Conservation (phyloP, 1,284 basidiomycete genomes). For the Trichosporon inkin region DNA sequence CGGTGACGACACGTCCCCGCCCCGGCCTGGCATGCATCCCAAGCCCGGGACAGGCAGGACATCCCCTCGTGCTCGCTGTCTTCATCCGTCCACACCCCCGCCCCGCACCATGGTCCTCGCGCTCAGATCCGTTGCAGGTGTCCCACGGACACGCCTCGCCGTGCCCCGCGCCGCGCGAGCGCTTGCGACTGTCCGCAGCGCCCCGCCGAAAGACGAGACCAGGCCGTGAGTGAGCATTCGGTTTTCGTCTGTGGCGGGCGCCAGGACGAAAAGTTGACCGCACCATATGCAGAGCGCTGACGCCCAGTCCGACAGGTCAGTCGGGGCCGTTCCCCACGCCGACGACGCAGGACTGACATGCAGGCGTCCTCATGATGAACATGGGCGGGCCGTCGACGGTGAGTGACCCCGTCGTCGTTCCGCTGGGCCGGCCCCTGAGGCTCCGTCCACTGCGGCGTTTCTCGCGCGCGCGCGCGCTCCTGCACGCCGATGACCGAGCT, state of each 20-base stretch:
- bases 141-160: not conserved
- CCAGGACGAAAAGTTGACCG: not conserved
- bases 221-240: slow-evolving; percentile 2
- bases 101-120: not conserved
- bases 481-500: not conserved
- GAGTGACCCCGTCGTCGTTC: slow-evolving; percentile 35
- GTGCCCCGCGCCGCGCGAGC: not conserved
- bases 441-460: not conserved
- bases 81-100: too few species aligned
- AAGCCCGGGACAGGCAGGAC: not conserved
- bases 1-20: not conserved
- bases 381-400: slow-evolving; percentile 97
- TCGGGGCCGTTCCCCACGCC: not conserved
- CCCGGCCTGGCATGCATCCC: not conserved
- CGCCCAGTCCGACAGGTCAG: slow-evolving; percentile 4
- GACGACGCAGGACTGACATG: not conserved
- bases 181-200: slow-evolving; percentile 4
- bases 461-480: not conserved
- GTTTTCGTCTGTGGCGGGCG: not conserved
- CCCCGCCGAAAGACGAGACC: slow-evolving; percentile 8
- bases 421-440: too few species aligned
- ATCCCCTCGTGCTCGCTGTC: slow-evolving; percentile 4
- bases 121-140: not conserved
- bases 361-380: slow-evolving; percentile 93
- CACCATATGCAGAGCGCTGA: not conserved